phyloP scores from a whole-genome alignment of 305 asterid genomes.

The Andrographis paniculata region DNA sequence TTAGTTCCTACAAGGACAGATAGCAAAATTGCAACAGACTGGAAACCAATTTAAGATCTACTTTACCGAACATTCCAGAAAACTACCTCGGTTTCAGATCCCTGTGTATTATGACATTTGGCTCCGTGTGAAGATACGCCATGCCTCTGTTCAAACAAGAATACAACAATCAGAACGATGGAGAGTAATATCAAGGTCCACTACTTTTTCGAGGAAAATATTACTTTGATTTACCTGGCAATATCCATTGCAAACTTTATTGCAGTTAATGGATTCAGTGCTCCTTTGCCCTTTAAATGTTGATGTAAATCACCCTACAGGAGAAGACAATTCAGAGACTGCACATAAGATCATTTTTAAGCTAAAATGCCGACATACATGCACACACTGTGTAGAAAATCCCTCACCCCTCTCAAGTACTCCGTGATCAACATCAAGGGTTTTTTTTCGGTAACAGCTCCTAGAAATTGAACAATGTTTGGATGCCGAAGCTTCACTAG shows the following conservation, averaged over 20 bases:
- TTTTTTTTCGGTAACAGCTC: conserved; percentile 90
- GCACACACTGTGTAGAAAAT: conserved; percentile 12
- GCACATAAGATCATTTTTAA: conserved; percentile 12
- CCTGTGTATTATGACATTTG: conserved; percentile 89
- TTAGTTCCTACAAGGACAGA: conserved; percentile 11
- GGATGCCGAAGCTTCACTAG: conserved; percentile 99
- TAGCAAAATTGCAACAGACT: conserved; percentile 3
- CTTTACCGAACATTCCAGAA: too few species aligned
- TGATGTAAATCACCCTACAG: conserved; percentile 96
- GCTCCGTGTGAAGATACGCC: conserved; percentile 98
- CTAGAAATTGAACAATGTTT: too few species aligned
- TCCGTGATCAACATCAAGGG: conserved; percentile 94
- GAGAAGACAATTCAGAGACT: conserved; percentile 16
- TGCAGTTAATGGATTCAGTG: conserved; percentile 69
- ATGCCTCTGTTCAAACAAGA: conserved; percentile 69
- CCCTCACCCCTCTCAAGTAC: conserved; percentile 88
- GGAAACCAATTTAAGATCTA: conserved; percentile 9
- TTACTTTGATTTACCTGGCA: conserved; percentile 63
- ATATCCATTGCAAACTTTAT: conserved; percentile 86
- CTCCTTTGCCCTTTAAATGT: conserved; percentile 81
- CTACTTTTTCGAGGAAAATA: too few species aligned
- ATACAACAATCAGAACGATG: conserved; percentile 20
- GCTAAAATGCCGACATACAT: conserved; percentile 13
- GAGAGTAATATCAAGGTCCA: too few species aligned
- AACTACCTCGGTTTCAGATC: conserved; percentile 99